phyloP scores from a whole-genome alignment of 495 filamentous ascomycete species.

The Echria macrotheca region DNA sequence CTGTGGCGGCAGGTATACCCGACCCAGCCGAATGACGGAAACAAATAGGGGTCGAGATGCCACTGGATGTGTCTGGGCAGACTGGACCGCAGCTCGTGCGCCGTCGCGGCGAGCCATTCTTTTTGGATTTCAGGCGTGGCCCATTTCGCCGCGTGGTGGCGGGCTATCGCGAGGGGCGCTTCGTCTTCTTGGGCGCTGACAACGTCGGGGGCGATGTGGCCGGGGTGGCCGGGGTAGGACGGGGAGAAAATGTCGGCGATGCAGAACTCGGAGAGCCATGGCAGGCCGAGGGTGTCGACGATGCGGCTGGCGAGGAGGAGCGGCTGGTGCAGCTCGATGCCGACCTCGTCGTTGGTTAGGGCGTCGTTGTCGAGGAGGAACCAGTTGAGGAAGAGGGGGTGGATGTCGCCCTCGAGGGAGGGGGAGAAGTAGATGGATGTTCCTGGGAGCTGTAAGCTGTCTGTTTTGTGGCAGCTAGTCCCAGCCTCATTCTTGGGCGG shows the following conservation, averaged over 20 bases:
- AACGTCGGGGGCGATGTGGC: neutral
- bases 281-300: conserved; percentile 26
- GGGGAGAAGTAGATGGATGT: conserved; percentile 12
- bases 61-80: conserved; percentile 24
- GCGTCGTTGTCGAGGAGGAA: conserved; percentile 11
- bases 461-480: too few relatives aligned
- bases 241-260: conserved; percentile 30
- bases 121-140: conserved; percentile 13
- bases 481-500: too few relatives aligned
- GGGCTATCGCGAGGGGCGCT: conserved; percentile 27
- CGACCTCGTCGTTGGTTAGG: conserved; percentile 5
- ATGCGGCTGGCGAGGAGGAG: conserved; percentile 32
- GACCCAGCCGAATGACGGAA: conserved; percentile 27
- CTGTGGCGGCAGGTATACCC: conserved; percentile 37
- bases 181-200: conserved; percentile 8
- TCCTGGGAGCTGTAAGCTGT: neutral
- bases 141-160: conserved; percentile 24
- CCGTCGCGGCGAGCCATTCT: conserved; percentile 20
- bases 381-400: conserved; percentile 32
- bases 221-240: conserved; percentile 25
- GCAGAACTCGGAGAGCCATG: conserved; percentile 35
- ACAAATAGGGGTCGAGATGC: conserved; percentile 32
- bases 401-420: conserved; percentile 24
- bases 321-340: conserved; percentile 21
- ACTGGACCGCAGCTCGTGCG: conserved; percentile 15